Evolutionary conservation across 2,329 filamentous ascomycete genomes (phyloP).

Genomic region (Cryphonectria carpinicola): DNA sequence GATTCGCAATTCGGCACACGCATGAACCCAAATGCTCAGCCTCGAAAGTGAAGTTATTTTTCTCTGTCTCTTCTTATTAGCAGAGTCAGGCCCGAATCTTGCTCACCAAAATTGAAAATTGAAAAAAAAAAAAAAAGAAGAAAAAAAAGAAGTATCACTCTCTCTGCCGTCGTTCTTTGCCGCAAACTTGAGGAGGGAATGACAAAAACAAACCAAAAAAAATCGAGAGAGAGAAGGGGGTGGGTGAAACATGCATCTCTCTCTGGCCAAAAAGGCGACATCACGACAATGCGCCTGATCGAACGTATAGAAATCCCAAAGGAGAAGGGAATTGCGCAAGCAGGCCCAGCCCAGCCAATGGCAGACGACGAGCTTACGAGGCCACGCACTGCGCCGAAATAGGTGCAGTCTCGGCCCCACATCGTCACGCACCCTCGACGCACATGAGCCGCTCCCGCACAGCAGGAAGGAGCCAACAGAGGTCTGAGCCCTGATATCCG

Average conservation of each 20-base stretch:
- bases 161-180: background rate
- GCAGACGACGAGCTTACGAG: constrained; percentile 36
- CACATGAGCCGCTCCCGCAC: background rate
- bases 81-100: background rate
- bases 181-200: background rate
- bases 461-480: background rate
- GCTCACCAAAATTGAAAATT: too few species aligned
- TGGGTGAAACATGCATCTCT: too few species aligned
- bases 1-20: constrained; percentile 13
- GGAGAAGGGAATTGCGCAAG: constrained; percentile 24
- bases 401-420: constrained; percentile 21
- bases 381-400: constrained; percentile 32
- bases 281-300: background rate
- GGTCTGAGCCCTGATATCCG: constrained; percentile 5
- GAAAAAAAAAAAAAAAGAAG: too few species aligned
- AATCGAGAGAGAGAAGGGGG: too few species aligned
- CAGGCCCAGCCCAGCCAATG: constrained; percentile 34
- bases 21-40: constrained; percentile 12
- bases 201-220: background rate
- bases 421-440: background rate
- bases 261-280: background rate
- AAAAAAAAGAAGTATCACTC: background rate
- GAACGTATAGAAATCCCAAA: background rate
- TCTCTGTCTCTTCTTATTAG: too few species aligned
- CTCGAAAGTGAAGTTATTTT: background rate